Evolutionary conservation across 2,329 filamentous ascomycete genomes (phyloP), one percentile per base, ranked within the genome.

Genomic region (Scedosporium boydii): DNA sequence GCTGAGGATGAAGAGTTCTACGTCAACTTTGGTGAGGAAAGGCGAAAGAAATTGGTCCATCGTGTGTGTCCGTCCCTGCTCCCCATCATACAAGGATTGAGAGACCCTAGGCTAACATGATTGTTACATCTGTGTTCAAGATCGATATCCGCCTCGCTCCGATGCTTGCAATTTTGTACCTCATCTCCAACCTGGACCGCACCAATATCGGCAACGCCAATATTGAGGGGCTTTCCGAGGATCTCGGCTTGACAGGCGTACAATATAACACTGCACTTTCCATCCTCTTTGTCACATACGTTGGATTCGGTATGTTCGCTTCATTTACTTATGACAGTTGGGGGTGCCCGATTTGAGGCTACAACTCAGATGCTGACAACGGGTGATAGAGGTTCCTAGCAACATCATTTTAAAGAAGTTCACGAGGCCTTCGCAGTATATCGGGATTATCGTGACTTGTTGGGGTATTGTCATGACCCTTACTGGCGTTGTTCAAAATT

Each of bases 221-320:
- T 53, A 80, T 89, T 56, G 90, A 90, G 65, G 80, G 82, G 48
- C 77, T 93, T 14, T 77, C 78, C 27, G 69, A 79, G 10, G 89
- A 93, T 66, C 78, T 93, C 4, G 65, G 77, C 3, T 81, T 93
- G 29, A 72, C 80, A 26, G 77, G 77, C 53, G 75, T 76, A 4
- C 77, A 89, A 69, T 93, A 89, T 75, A 93, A 91, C 73, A 89
- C 86, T 14, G 87, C 87, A 1, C 78, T 93, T 64, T 88, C 87
- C 63, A 90, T 93, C 69, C 93, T 93, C 77, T 93, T 93, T 74
- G 82, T 93, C 1, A 89, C 90, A 1, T 93, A 93, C 71, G 79
- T 90, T 67, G 69, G 89, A 62, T 82, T 84, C 67, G 82, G 68
- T 72, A 63, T 59, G 66, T 63, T 1, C 42, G 6, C 1, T 29